These are phyloP conservation scores for Tulasnella sp. DNA, from an alignment of 768 basidiomycete species.

Conservation along the genomic window DNA sequence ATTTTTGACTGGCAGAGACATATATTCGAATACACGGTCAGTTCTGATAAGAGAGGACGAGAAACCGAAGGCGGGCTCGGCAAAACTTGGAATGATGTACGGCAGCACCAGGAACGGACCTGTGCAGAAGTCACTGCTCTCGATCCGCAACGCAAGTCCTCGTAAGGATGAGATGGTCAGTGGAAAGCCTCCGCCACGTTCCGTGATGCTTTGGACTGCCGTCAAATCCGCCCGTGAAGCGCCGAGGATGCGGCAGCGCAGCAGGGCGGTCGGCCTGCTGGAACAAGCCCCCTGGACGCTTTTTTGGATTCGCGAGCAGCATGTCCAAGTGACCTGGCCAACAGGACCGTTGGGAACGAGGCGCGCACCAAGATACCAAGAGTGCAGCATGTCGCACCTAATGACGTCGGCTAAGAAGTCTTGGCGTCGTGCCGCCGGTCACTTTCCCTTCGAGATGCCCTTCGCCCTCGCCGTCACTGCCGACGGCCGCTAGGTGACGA, in stretches of 20 bases:
- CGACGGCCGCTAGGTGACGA: background rate
- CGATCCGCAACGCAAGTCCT: background rate
- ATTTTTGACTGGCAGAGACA: no score
- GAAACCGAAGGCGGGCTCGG: no score
- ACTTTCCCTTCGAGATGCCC: background rate
- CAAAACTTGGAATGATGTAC: no score
- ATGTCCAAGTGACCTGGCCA: background rate
- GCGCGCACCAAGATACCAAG: background rate
- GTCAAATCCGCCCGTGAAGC: background rate
- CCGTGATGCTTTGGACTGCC: background rate
- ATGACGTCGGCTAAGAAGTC: conserved; percentile 2
- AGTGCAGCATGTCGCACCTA: background rate
- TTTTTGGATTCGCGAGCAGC: background rate
- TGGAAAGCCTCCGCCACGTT: background rate
- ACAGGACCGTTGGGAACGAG: background rate
- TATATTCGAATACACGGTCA: no score
- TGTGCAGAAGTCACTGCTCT: background rate
- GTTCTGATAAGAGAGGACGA: no score
- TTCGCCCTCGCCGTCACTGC: background rate
- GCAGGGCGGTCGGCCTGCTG: background rate
- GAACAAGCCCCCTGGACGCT: background rate
- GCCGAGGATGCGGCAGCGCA: background rate
- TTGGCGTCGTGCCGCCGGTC: background rate
- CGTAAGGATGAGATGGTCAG: background rate
- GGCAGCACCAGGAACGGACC: no score